Base-by-base conservation (phyloP, 371 early-diverging fungal genomes). In the Mucor ambiguus region DNA sequence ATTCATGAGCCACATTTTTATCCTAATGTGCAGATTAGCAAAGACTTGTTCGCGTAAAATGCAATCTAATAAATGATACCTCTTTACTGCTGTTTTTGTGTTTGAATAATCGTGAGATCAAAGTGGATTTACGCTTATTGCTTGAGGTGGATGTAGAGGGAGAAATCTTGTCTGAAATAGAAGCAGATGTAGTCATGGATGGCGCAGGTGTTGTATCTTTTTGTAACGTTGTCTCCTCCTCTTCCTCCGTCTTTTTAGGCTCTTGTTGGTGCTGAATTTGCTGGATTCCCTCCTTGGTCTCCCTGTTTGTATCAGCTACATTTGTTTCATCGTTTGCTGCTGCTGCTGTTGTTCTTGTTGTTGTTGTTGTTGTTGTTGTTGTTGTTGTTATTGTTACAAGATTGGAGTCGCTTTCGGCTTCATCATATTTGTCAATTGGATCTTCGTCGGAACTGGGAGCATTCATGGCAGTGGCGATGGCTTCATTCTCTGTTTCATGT, bases 41-140 rank as follows among this genome's bases (percentile, higher is more conserved):
- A 29, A 54, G 2, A 28, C 11, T 54, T 54, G 18, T 14, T 26
- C 11, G 18, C 8, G 18, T 14, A 28, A 29, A 29, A 54, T 54
- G 54, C 7, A 3, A 3, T 8, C 8, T 46, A 46, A 46, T 60
- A 28, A 43, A 7, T 24, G 11, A 2, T 61, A 35, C 37, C 52
- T 63, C 38, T 63, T 63, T 63, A 4, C 30, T n/a, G 7, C 29
- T 38, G 20, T 56, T 63, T 43, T 56, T 56, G 11, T 60, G 24
- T 9, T 60, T 60, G 43, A 63, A 63, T 16, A 63, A 14, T n/a
- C 52, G 33, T 30, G 64, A 43, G 12, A 63, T 56, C 12, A 63
- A 38, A 16, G 22, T 61, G n/a, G 38, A 32, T 28, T 41, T 56
- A 16, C 29, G 55, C 41, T 63, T 63, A 12, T 32, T 29, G 28